These are phyloP conservation scores for Eurotiales sp. DNA, from an alignment of 2,329 filamentous ascomycete species.

Conservation along the genomic window DNA sequence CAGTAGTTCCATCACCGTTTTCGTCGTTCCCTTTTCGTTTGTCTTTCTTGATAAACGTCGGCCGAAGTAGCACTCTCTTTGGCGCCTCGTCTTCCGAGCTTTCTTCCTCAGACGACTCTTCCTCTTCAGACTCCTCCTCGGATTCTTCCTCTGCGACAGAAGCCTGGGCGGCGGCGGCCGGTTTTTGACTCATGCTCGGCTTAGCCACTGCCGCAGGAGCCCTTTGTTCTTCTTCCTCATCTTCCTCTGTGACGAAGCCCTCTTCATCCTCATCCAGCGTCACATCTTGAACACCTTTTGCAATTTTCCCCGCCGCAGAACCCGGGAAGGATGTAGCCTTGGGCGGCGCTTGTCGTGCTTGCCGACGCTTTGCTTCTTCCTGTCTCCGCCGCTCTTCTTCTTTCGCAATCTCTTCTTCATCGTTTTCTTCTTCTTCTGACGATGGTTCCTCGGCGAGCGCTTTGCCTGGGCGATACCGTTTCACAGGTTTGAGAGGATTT, in stretches of 20 bases:
- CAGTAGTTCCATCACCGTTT: conserved; percentile 21
- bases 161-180: conserved; percentile 24
- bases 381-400: conserved; percentile 34
- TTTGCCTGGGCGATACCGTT: conserved; percentile 84
- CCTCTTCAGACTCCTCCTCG: conserved; percentile 39
- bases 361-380: conserved; percentile 41
- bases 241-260: conserved; percentile 59
- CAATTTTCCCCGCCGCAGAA: conserved; percentile 27
- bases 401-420: conserved; percentile 60
- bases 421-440: conserved; percentile 48
- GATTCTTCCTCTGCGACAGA: conserved; percentile 39
- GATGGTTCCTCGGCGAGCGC: conserved; percentile 46
- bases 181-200: conserved; percentile 17
- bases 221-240: conserved; percentile 34
- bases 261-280: conserved; percentile 49
- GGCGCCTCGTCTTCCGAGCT: conserved; percentile 57
- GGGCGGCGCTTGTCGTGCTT: conserved; percentile 46
- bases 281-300: conserved; percentile 29
- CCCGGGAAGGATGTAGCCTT: conserved; percentile 39
- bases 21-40: conserved; percentile 47
- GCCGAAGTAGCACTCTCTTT: conserved; percentile 56
- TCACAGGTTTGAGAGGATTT: conserved; percentile 69
- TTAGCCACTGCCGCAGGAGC: conserved; percentile 16
- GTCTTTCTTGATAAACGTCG: conserved; percentile 64
- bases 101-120: conserved; percentile 53